These are phyloP conservation scores for Brasenia schreberi DNA, from an alignment of 164 flowering plant species.

Conservation along the genomic window DNA sequence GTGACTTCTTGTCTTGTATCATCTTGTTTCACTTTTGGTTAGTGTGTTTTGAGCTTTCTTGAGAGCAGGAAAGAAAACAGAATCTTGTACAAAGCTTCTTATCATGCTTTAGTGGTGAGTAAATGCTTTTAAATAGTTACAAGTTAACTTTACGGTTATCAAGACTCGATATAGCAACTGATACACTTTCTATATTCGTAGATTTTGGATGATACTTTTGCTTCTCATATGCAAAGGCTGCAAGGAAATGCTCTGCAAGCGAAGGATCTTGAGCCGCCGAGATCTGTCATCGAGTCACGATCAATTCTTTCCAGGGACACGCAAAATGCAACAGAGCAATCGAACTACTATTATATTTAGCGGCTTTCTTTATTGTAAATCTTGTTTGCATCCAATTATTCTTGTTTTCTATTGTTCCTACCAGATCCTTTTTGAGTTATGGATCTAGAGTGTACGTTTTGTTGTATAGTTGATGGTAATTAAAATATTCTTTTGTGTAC, in stretches of 20 bases:
- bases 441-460: no score
- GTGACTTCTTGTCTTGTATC: no score
- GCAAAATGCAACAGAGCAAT: conserved; percentile 16
- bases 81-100: conserved; percentile 43
- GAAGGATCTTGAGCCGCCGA: conserved; percentile 80
- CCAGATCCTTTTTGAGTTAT: no score
- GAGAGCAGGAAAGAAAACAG: conserved; percentile 41
- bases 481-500: no score
- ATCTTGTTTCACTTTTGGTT: conserved; percentile 4
- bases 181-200: conserved; percentile 10
- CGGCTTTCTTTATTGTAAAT: not conserved
- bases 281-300: conserved; percentile 76
- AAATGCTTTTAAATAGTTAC: not conserved
- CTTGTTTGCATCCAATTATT: no score
- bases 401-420: no score
- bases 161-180: not conserved
- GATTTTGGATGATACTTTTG: conserved; percentile 86
- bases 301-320: conserved; percentile 77
- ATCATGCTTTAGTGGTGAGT: conserved; percentile 38
- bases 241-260: conserved; percentile 78
- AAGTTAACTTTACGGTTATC: not conserved
- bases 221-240: conserved; percentile 87
- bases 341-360: conserved; percentile 16
- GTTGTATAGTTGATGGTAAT: no score
- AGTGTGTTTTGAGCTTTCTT: conserved; percentile 37